These are phyloP conservation scores for Blastobotrys raffinosifermentans DNA, from an alignment of 1,139 yeast species.

Conservation along the genomic window DNA sequence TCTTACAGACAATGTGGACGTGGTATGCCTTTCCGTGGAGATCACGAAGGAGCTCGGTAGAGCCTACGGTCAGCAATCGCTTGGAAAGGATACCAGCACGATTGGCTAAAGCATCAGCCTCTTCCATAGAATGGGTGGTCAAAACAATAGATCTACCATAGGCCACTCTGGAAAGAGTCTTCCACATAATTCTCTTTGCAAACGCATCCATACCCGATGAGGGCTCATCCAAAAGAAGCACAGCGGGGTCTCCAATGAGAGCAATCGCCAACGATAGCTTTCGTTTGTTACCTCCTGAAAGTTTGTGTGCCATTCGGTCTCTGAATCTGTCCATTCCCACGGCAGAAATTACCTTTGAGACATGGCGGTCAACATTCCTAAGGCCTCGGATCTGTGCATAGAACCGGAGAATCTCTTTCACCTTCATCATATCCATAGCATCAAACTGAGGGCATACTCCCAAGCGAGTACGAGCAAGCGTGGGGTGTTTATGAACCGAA, in stretches of 20 bases:
- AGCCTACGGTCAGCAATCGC: constrained; percentile 31
- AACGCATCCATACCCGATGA: constrained; percentile 84
- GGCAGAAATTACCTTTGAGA: constrained; percentile 49
- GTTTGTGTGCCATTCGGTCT: constrained; percentile 33
- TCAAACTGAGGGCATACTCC: constrained; percentile 39
- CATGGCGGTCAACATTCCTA: constrained; percentile 85
- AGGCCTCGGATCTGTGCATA: constrained; percentile 34
- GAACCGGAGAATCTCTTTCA: constrained; percentile 29
- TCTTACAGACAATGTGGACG: constrained; percentile 27
- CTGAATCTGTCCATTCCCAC: constrained; percentile 32
- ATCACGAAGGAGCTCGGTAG: constrained; percentile 26
- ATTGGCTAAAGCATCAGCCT: constrained; percentile 35
- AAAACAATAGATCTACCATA: constrained; percentile 32
- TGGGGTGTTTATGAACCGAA: constrained; percentile 26
- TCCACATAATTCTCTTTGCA: constrained; percentile 38
- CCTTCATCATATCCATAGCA: constrained; percentile 36
- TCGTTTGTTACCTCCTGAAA: constrained; percentile 99
- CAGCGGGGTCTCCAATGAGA: constrained; percentile 86
- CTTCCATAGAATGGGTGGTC: constrained; percentile 38
- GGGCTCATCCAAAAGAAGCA: constrained; percentile 91
- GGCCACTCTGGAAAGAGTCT: constrained; percentile 29
- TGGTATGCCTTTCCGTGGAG: constrained; percentile 28
- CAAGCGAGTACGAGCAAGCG: constrained; percentile 29
- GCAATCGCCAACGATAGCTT: constrained; percentile 95
- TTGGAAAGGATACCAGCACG: constrained; percentile 34